phyloP scores from a whole-genome alignment of 1,139 yeast species.

The Yamadazyma spencermartinsiae region DNA sequence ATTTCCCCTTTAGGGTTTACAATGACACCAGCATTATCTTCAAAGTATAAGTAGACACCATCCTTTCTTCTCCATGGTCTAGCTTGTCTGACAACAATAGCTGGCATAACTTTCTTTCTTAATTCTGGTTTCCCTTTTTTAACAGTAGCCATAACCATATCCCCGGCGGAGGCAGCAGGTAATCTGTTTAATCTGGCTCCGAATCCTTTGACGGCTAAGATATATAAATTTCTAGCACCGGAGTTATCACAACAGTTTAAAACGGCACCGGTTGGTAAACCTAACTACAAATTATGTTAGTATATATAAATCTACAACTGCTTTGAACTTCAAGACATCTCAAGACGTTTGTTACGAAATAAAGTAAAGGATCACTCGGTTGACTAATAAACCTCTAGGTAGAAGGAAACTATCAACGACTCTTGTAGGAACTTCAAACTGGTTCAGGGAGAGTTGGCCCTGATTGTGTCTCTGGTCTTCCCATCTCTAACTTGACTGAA shows the following conservation, averaged over 20 bases:
- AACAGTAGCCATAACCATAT: conserved; percentile 99
- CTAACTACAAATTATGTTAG: conserved; percentile 52
- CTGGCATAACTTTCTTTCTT: conserved; percentile 99
- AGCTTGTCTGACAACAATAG: conserved; percentile 98
- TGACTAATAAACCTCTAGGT: no score
- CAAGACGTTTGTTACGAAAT: no score
- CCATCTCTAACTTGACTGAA: no score
- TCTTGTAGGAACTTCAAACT: no score
- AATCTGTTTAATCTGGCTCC: conserved; percentile 99
- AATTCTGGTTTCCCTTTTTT: conserved; percentile 99
- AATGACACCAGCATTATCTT: conserved; percentile 99
- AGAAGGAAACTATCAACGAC: no score
- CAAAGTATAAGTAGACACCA: conserved; percentile 99
- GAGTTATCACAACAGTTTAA: conserved; percentile 99
- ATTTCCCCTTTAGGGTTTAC: conserved; percentile 99
- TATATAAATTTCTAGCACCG: conserved; percentile 99
- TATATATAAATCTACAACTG: no score
- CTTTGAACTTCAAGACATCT: no score
- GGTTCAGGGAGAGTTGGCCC: no score
- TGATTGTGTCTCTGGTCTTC: no score
- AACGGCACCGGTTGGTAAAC: conserved; percentile 99
- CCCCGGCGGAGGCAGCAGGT: conserved; percentile 99
- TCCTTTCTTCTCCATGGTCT: conserved; percentile 99
- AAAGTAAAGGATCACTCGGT: no score
- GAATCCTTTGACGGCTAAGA: conserved; percentile 97